These are phyloP conservation scores for Pseudocercospora cruenta DNA, from an alignment of 2,329 filamentous ascomycete species.

Conservation along the genomic window DNA sequence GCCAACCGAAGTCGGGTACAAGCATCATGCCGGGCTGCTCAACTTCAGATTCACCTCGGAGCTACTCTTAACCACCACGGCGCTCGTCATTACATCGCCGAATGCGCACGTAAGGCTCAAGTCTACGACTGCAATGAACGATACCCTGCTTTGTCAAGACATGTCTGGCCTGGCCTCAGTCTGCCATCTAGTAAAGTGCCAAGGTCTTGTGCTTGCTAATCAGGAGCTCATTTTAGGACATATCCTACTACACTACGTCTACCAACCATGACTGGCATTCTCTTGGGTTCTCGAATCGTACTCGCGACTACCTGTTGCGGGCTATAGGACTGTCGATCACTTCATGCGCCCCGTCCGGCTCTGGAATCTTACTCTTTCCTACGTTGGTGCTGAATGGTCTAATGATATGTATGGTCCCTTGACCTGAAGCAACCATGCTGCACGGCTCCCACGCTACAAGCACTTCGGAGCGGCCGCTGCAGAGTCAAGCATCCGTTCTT, in stretches of 20 bases:
- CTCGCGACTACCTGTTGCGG: not conserved
- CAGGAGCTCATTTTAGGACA: not conserved
- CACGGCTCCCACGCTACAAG: not conserved
- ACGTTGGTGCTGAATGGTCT: not conserved
- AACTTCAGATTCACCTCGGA: not conserved
- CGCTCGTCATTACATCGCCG: not conserved
- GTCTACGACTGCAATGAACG: not conserved
- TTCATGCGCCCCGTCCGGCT: constrained; percentile 3
- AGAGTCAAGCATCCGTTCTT: constrained; percentile 2
- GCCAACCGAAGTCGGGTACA: not conserved
- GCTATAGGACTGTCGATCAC: constrained; percentile 1
- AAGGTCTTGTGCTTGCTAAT: constrained; percentile 13
- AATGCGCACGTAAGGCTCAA: not conserved
- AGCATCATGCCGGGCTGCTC: not conserved
- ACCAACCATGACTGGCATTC: not conserved
- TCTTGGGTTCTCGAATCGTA: constrained; percentile 7
- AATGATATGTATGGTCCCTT: constrained; percentile 4
- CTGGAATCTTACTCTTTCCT: constrained; percentile 6
- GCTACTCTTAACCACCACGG: not conserved
- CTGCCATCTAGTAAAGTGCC: not conserved
- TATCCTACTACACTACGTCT: not conserved
- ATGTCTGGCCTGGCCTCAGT: not conserved
- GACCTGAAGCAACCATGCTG: constrained; percentile 6
- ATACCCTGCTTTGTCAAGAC: not conserved
- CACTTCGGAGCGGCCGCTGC: constrained; percentile 6